These are phyloP conservation scores for Trametopsis cervina DNA, from an alignment of 768 basidiomycete species.

Conservation along the genomic window DNA sequence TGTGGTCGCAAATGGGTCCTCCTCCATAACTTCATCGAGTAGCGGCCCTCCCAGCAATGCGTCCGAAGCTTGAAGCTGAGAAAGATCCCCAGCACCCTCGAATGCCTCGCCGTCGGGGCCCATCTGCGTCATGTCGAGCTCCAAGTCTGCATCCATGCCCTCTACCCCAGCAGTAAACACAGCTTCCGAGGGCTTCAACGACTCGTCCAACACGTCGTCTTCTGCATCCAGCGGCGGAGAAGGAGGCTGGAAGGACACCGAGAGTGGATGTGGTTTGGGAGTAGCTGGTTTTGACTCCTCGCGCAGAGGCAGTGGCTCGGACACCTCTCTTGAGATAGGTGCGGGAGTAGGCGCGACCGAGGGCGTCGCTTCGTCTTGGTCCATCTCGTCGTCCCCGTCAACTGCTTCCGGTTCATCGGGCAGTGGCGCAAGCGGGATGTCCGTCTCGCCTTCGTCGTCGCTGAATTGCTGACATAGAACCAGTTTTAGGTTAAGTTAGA, in stretches of 20 bases:
- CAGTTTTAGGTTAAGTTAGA: neutral
- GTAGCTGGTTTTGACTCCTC: conserved; percentile 59
- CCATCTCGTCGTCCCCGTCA: conserved; percentile 72
- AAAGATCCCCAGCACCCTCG: conserved; percentile 45
- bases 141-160: conserved; percentile 31
- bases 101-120: conserved; percentile 59
- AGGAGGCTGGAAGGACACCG: conserved; percentile 43
- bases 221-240: conserved; percentile 30
- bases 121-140: conserved; percentile 56
- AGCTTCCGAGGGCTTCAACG: conserved; percentile 49
- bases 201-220: conserved; percentile 42
- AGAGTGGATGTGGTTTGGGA: conserved; percentile 60
- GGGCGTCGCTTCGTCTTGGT: conserved; percentile 49
- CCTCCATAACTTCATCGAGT: conserved; percentile 43
- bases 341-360: conserved; percentile 31
- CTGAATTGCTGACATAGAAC: conserved; percentile 62
- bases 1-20: conserved; percentile 45
- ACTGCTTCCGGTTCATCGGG: conserved; percentile 72
- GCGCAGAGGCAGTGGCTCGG: conserved; percentile 29
- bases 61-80: conserved; percentile 48
- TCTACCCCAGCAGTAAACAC: conserved; percentile 36
- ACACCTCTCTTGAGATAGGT: conserved; percentile 26
- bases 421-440: conserved; percentile 76
- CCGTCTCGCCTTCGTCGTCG: conserved; percentile 74
- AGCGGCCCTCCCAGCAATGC: conserved; percentile 50